These are phyloP conservation scores for Fraxinus pennsylvanica DNA, from an alignment of 257 asterid species.

Conservation along the genomic window DNA sequence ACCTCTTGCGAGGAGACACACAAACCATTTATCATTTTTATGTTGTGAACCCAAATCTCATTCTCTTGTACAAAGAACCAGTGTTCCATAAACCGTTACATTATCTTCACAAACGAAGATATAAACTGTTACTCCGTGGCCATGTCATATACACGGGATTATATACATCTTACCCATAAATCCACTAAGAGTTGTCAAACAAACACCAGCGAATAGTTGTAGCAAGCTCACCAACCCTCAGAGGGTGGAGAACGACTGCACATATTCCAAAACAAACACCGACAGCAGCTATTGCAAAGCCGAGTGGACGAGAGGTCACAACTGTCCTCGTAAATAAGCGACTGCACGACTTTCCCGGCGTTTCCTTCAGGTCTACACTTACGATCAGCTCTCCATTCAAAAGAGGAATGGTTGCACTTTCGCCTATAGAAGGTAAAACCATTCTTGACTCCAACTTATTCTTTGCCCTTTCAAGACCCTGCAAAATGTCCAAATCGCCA, in stretches of 20 bases:
- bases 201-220: constrained; percentile 64
- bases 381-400: constrained; percentile 50
- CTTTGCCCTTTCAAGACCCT: constrained; percentile 40
- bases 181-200: constrained; percentile 38
- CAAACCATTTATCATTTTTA: background rate
- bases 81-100: background rate
- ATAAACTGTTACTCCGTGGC: background rate
- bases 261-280: constrained; percentile 77
- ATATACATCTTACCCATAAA: background rate
- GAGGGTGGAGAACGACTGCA: constrained; percentile 66
- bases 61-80: background rate
- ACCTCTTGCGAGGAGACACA: background rate
- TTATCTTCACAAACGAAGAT: background rate
- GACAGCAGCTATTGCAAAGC: constrained; percentile 41
- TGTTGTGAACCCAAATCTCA: background rate
- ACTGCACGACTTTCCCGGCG: constrained; percentile 40
- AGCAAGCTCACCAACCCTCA: constrained; percentile 48
- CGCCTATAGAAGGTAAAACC: constrained; percentile 26
- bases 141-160: background rate
- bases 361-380: constrained; percentile 43
- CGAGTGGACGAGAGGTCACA: constrained; percentile 48
- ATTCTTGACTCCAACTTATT: constrained; percentile 22
- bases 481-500: constrained; percentile 25
- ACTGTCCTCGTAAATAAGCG: constrained; percentile 31
- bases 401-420: constrained; percentile 53